Conservation (phyloP, 2,329 filamentous ascomycete genomes). For the Malbranchea zuffiana region DNA sequence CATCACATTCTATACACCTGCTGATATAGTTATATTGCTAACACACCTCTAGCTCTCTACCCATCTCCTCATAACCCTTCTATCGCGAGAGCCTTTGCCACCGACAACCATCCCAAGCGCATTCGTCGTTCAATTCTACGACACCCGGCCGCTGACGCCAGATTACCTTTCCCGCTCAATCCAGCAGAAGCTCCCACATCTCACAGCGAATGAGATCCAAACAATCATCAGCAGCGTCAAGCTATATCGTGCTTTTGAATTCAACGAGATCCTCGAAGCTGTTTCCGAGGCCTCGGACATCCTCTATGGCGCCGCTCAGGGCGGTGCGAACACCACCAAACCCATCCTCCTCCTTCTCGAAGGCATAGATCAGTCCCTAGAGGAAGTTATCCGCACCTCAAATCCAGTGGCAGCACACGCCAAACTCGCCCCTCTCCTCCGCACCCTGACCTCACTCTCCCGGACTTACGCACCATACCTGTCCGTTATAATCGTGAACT, state of each 20-base stretch:
- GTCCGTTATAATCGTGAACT: conserved; percentile 30
- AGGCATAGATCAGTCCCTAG: conserved; percentile 29
- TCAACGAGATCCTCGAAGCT: conserved; percentile 13
- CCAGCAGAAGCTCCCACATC: conserved; percentile 10
- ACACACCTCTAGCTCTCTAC: conserved; percentile 6
- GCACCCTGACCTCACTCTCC: conserved; percentile 26
- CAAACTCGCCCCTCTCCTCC: conserved; percentile 23
- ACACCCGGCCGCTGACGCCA: conserved; percentile 3
- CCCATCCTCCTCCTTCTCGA: conserved; percentile 24
- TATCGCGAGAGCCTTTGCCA: not conserved
- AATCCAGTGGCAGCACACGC: conserved; percentile 28
- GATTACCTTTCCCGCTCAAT: conserved; percentile 8
- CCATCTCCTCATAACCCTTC: conserved; percentile 8
- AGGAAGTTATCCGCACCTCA: conserved; percentile 29
- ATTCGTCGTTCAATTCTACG: conserved; percentile 14
- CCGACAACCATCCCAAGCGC: conserved; percentile 6
- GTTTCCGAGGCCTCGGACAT: conserved; percentile 13
- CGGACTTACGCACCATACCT: conserved; percentile 21
- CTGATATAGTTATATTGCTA: conserved; percentile 2
- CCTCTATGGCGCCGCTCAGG: conserved; percentile 9
- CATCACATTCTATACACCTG: not conserved
- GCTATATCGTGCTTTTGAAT: conserved; percentile 13
- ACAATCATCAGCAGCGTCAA: conserved; percentile 10
- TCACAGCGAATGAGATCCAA: conserved; percentile 5
- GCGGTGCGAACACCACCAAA: not conserved